Conservation (phyloP, 1,284 basidiomycete species). For the Crepidotus sp. region DNA sequence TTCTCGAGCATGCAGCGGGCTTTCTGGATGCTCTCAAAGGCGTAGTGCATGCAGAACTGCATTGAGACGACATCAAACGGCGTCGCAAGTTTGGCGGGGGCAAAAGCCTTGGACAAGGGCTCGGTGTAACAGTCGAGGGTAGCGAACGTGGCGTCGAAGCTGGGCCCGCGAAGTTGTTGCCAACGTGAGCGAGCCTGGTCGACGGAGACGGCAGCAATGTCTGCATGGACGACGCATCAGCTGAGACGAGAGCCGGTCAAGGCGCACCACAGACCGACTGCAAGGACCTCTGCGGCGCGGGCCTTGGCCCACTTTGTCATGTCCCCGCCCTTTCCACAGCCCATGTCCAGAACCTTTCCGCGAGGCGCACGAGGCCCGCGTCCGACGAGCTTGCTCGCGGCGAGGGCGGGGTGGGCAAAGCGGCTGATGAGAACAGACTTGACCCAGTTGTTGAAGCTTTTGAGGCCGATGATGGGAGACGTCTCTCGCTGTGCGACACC, state of each 20-base stretch:
- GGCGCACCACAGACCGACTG: constrained; percentile 55
- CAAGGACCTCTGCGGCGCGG: constrained; percentile 72
- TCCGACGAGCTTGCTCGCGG: constrained; percentile 76
- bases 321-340: constrained; percentile 98
- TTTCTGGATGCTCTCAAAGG: constrained; percentile 84
- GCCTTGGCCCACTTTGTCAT: constrained; percentile 93
- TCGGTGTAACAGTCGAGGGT: constrained; percentile 85
- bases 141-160: constrained; percentile 76
- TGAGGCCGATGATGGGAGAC: constrained; percentile 95
- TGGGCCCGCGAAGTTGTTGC: constrained; percentile 39
- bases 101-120: constrained; percentile 63
- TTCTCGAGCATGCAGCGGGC: constrained; percentile 91
- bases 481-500: constrained; percentile 76
- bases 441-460: constrained; percentile 99
- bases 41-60: constrained; percentile 99
- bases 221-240: constrained; percentile 32
- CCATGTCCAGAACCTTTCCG: constrained; percentile 89
- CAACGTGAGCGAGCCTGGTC: constrained; percentile 79
- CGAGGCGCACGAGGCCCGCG: constrained; percentile 75
- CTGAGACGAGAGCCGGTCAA: not conserved
- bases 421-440: constrained; percentile 91
- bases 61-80: constrained; percentile 92
- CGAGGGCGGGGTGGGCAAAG: constrained; percentile 63
- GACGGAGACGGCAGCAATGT: constrained; percentile 86
- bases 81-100: constrained; percentile 43